Conservation (phyloP, 169 alveolate species). For the Plasmodium vivax region DNA sequence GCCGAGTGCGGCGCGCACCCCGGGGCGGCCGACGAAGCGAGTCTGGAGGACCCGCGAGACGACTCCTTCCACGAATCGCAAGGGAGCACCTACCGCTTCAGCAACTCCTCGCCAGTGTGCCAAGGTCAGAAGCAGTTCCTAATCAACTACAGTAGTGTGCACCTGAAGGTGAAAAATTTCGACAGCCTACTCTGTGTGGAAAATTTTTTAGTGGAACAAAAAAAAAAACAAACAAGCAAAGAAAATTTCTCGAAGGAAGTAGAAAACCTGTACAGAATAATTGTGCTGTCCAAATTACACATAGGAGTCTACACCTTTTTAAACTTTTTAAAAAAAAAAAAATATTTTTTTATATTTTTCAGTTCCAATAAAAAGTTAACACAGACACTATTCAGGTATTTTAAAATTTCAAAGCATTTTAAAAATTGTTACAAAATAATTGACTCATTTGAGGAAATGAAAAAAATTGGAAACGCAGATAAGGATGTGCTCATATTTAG, state of each 20-base stretch:
- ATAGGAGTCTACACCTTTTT: conserved; percentile 59
- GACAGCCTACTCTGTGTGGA: neutral
- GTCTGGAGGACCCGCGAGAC: neutral
- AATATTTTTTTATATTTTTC: conserved; percentile 44
- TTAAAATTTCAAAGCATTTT: conserved; percentile 35
- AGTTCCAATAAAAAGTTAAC: conserved; percentile 69
- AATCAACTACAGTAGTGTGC: conserved; percentile 39
- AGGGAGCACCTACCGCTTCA: conserved; percentile 5
- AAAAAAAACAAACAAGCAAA: conserved; percentile 14
- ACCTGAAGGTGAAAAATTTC: conserved; percentile 3
- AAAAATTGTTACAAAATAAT: conserved; percentile 17
- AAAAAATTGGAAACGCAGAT: neutral
- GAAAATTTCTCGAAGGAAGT: neutral
- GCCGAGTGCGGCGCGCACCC: neutral
- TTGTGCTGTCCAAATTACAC: conserved; percentile 62
- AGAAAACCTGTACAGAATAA: conserved; percentile 47
- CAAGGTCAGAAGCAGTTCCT: conserved; percentile 9
- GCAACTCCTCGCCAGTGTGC: neutral
- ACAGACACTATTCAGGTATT: conserved; percentile 20
- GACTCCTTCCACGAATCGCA: conserved; percentile 16
- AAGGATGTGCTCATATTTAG: conserved; percentile 33
- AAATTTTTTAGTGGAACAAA: neutral
- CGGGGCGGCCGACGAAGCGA: neutral
- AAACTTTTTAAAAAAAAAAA: conserved; percentile 48
- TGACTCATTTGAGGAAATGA: conserved; percentile 28